phyloP scores from a whole-genome alignment of 2,329 filamentous ascomycete genomes.

The Apiospora sp. region DNA sequence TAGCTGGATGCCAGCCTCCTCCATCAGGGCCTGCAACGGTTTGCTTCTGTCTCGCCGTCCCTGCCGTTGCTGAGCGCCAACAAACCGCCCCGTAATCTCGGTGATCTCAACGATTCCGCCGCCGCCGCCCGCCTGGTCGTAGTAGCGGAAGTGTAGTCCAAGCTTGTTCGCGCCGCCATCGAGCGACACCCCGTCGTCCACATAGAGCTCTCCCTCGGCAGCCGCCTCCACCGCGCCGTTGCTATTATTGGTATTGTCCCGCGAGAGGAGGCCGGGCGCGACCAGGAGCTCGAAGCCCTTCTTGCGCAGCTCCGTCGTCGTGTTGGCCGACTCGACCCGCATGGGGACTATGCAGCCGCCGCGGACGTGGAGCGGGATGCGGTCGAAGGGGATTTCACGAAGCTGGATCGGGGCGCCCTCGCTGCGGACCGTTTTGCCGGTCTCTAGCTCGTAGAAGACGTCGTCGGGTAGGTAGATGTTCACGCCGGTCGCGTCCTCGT shows the following conservation, averaged over 20 bases:
- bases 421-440: slow-evolving; percentile 25
- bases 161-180: background rate
- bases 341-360: slow-evolving; percentile 68
- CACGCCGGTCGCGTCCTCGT: slow-evolving; percentile 53
- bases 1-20: background rate
- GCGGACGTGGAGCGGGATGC: slow-evolving; percentile 70
- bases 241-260: background rate
- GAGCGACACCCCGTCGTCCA: slow-evolving; percentile 3
- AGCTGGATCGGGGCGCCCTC: slow-evolving; percentile 34
- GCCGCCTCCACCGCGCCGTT: background rate
- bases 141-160: background rate
- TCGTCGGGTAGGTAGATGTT: slow-evolving; percentile 59
- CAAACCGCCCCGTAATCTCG: background rate
- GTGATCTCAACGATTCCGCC: background rate
- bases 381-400: slow-evolving; percentile 43
- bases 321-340: slow-evolving; percentile 58
- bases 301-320: slow-evolving; percentile 56
- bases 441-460: slow-evolving; percentile 57
- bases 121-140: background rate
- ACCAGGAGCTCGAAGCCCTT: slow-evolving; percentile 58
- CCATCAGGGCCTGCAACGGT: background rate
- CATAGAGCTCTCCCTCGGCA: background rate
- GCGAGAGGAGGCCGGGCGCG: slow-evolving; percentile 45
- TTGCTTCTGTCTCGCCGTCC: background rate
- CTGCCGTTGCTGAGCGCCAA: background rate